Base-by-base conservation (phyloP, 768 basidiomycete genomes). In the Candolleomyces eurysporus region DNA sequence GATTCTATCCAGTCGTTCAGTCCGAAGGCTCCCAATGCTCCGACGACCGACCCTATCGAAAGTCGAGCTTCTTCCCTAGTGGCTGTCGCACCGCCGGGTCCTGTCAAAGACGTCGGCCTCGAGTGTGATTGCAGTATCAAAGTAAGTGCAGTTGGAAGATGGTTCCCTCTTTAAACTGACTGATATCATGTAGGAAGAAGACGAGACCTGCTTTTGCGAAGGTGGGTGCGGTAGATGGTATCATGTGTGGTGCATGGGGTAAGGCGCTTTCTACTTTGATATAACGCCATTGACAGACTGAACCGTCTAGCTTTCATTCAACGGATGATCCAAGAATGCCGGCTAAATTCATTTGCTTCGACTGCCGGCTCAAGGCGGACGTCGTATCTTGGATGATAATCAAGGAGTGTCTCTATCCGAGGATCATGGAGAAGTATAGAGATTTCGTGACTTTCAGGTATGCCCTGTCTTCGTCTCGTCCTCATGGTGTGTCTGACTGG, bases 221-320 rank as follows among this genome's bases (percentile, higher is more conserved):
- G 86, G 85, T 9, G 84, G 79, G n/a, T 92, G 92, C 71, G 77
- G 77, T 17, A 81, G 76, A 60, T 92, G 90, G 90, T 88, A 83
- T 68, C 92, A 94, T 70, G 66, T 86, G 48, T 94, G 91, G 91
- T 88, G 85, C 66, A 84, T 86, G 79, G 86, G 86, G 83, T 84
- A 74, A 55, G 58, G 8, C 43, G n/a, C n/a, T 5, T 53, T 21
- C 31, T 8, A 6, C 26, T n/a, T 17, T 42, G 40, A 45, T 39
- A 30, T 26, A 30, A 49, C 43, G 19, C 51, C 32, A 21, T 59
- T 57, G 19, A 57, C 19, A 64, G 40, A 31, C 21, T 51, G 51
- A n/a, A 22, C 21, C 46, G 26, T 26, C 10, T 61, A 90, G 89
- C 31, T 93, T 83, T 71, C 89, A 92, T 66, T 82, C 83, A 5